Evolutionary conservation across 2,329 filamentous ascomycete species (phyloP).

Genomic region (Penicillium hordei): DNA sequence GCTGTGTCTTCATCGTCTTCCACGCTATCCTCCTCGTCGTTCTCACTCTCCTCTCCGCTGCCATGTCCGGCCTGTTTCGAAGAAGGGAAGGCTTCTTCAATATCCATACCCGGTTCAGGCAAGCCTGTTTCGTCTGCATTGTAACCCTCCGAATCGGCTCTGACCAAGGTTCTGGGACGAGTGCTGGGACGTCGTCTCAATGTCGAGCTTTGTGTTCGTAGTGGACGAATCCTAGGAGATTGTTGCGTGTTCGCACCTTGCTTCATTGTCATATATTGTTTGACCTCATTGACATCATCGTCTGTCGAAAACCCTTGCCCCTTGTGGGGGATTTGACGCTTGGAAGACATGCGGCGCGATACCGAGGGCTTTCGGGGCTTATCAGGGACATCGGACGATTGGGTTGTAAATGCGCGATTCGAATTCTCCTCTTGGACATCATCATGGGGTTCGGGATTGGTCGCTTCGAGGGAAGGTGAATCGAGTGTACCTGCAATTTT

Average conservation of each 20-base stretch:
- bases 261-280: constrained; percentile 60
- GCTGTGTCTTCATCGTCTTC: constrained; percentile 64
- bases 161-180: constrained; percentile 34
- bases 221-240: constrained; percentile 38
- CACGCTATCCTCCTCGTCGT: constrained; percentile 45
- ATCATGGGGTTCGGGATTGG: constrained; percentile 26
- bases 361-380: constrained; percentile 71
- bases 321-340: constrained; percentile 68
- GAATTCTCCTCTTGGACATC: constrained; percentile 33
- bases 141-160: constrained; percentile 41
- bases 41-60: constrained; percentile 24
- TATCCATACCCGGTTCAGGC: constrained; percentile 30
- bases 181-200: constrained; percentile 40
- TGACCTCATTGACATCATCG: constrained; percentile 79
- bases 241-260: constrained; percentile 30
- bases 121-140: constrained; percentile 40
- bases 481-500: constrained; percentile 33
- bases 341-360: constrained; percentile 72
- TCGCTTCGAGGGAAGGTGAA: constrained; percentile 21
- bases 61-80: constrained; percentile 32
- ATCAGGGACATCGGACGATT: constrained; percentile 47
- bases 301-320: constrained; percentile 89
- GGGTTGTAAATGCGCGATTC: constrained; percentile 37
- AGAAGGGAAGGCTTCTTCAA: constrained; percentile 21
- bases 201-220: constrained; percentile 40